These are phyloP conservation scores for Ajuga reptans DNA, from an alignment of 305 asterid genomes.

Conservation along the genomic window DNA sequence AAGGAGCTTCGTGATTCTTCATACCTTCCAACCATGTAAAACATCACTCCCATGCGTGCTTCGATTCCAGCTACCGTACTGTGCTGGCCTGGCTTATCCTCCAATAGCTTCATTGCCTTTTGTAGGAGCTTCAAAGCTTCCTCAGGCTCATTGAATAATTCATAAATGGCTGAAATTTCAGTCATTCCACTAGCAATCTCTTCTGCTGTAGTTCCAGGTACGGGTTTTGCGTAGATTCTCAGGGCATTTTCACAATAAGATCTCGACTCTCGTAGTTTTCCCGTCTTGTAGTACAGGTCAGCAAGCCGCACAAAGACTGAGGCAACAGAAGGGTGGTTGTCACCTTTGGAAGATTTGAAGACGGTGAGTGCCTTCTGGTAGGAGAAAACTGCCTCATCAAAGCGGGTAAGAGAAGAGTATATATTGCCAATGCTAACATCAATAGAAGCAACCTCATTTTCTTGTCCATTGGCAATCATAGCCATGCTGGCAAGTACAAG, in stretches of 20 bases:
- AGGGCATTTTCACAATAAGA: slow-evolving; percentile 89
- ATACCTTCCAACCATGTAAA: slow-evolving; percentile 71
- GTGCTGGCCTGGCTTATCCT: slow-evolving; percentile 96
- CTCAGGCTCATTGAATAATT: slow-evolving; percentile 82
- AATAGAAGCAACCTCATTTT: slow-evolving; percentile 80
- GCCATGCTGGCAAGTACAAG: slow-evolving; percentile 98
- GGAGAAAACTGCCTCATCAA: slow-evolving; percentile 92
- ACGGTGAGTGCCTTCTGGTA: slow-evolving; percentile 97
- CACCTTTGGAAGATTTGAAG: slow-evolving; percentile 91
- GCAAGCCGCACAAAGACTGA: slow-evolving; percentile 90
- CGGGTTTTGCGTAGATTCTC: slow-evolving; percentile 75
- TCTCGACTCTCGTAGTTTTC: slow-evolving; percentile 79
- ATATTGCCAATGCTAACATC: slow-evolving; percentile 96
- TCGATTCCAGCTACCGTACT: slow-evolving; percentile 91
- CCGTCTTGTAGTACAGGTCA: slow-evolving; percentile 81
- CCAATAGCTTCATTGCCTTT: slow-evolving; percentile 78
- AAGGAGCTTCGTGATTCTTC: slow-evolving; percentile 76
- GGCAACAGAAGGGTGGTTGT: slow-evolving; percentile 89
- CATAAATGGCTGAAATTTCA: slow-evolving; percentile 84
- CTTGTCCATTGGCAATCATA: slow-evolving; percentile 94
- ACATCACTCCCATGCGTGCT: slow-evolving; percentile 94
- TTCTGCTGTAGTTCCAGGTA: slow-evolving; percentile 78
- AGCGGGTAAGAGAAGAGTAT: slow-evolving; percentile 75
- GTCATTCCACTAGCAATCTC: slow-evolving; percentile 91
- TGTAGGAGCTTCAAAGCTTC: slow-evolving; percentile 83